Evolutionary conservation across 2,329 filamentous ascomycete species (phyloP), one percentile per base, ranked within the genome.

Genomic region (Plectosphaerella plurivora): DNA sequence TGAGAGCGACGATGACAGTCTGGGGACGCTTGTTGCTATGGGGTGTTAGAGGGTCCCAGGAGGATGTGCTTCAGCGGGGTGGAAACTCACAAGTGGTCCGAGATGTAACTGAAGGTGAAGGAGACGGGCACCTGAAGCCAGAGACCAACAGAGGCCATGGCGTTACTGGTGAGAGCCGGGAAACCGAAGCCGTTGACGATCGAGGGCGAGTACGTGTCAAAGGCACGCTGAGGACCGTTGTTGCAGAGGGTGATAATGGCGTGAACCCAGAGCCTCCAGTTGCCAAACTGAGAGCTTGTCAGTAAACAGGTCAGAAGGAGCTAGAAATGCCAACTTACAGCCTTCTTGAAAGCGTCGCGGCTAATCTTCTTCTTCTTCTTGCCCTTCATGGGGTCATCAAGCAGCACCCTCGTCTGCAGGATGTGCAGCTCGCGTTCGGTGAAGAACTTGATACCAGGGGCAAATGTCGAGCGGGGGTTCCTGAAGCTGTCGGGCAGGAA

Each of bases 141-240:
- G 10, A 77, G 71, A 62, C 79, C 78, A 10, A 84, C 78, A 0
- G 78, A 76, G 0, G 78, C 74, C 57, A 83, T 64, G 0, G 80
- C 80, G 53, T 84, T 83, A 46, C 73, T 73, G 0, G 62, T 66
- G 3, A 83, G 70, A 0, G 64, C 60, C 4, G 61, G 64, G 55
- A 79, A 83, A 1, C 80, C 81, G 46, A 83, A 76, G 11, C 70
- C 72, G 48, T 67, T 73, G 52, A 83, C 76, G 46, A 84, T 75
- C 6, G 74, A 74, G 0, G 80, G 80, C 0, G 76, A 73, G 55
- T 83, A 82, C 4, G 79, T 77, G 51, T 77, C 71, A 42, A 78
- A 73, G 2, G 72, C 70, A 62, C 71, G 58, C 58, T 78, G 69
- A 16, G 76, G 73, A 12, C 76, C 64, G 57, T 78, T 71, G 63